phyloP scores from a whole-genome alignment of 2,329 filamentous ascomycete genomes.

The Colletotrichum sp. region DNA sequence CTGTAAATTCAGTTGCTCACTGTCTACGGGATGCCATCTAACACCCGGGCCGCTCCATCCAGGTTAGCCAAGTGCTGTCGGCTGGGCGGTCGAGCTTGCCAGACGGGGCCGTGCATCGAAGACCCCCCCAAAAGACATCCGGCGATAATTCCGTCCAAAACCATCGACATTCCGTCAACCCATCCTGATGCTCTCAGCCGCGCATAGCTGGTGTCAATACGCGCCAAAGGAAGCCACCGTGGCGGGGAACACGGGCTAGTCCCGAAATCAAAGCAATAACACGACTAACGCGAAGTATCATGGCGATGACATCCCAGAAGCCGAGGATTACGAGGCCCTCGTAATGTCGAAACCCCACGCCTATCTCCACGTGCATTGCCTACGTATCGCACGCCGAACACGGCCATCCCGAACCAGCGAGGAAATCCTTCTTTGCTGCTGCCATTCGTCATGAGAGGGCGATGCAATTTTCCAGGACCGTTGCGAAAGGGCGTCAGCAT shows the following conservation, averaged over 20 bases:
- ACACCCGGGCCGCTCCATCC: neutral
- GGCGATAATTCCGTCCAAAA: neutral
- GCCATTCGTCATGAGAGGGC: neutral
- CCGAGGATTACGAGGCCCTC: neutral
- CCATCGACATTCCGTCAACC: neutral
- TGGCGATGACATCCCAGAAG: neutral
- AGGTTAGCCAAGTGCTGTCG: neutral
- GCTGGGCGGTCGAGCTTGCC: neutral
- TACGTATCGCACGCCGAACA: neutral
- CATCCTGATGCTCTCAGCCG: fast-evolving
- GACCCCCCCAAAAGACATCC: neutral
- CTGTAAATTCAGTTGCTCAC: neutral
- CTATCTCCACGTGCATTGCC: neutral
- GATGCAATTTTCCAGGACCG: neutral
- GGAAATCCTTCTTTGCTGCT: neutral
- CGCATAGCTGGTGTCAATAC: neutral
- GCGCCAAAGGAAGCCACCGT: neutral
- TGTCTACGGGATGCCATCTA: neutral
- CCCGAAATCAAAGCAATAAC: neutral
- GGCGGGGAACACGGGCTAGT: neutral
- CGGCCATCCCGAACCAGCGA: neutral
- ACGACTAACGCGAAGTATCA: neutral
- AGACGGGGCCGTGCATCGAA: neutral
- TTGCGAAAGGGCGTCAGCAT: neutral
- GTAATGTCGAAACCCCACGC: neutral